A percentile compares a stretch with the other conserved stretches of the same genome.
Evolutionary conservation across 2,329 filamentous ascomycete species (phyloP).

Genomic region (Epichloe sibirici): DNA sequence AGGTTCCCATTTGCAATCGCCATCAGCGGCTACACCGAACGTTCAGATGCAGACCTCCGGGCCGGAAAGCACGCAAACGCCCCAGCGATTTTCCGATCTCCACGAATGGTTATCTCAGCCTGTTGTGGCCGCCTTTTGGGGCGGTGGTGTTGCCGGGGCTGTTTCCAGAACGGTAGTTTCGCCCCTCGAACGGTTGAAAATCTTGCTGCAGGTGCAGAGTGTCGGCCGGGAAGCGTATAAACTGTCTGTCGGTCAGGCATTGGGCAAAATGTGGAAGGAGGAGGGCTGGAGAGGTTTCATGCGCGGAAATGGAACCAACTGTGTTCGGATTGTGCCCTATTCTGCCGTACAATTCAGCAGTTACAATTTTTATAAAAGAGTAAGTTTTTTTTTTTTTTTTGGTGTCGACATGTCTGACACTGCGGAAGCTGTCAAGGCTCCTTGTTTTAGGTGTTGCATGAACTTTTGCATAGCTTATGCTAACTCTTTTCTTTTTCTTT

Average conservation of each 20-base stretch:
- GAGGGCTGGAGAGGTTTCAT: slow-evolving; percentile 97
- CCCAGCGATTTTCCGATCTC: slow-evolving; percentile 20
- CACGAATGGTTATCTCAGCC: slow-evolving; percentile 59
- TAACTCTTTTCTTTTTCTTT: not conserved
- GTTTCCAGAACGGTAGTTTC: slow-evolving; percentile 98
- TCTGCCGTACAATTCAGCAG: slow-evolving; percentile 97
- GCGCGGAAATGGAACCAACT: slow-evolving; percentile 96
- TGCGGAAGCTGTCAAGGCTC: not conserved
- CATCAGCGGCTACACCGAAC: slow-evolving; percentile 4
- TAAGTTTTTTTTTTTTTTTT: slow-evolving; percentile 28
- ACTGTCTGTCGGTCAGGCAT: slow-evolving; percentile 75
- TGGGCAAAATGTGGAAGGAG: slow-evolving; percentile 92
- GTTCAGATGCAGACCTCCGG: slow-evolving; percentile 14
- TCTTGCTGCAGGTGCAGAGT: slow-evolving; percentile 93
- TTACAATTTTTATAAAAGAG: slow-evolving; percentile 94
- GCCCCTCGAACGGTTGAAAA: slow-evolving; percentile 89
- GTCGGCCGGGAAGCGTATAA: slow-evolving; percentile 86
- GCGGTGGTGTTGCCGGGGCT: slow-evolving; percentile 84
- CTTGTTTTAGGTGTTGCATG: not conserved
- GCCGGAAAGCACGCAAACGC: slow-evolving; percentile 13
- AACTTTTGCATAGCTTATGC: not conserved
- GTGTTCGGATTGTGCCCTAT: slow-evolving; percentile 94
- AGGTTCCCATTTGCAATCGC: slow-evolving; percentile 7
- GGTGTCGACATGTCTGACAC: not conserved
- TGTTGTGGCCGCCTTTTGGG: slow-evolving; percentile 82